Evolutionary conservation across 2,329 filamentous ascomycete genomes (phyloP).

Genomic region (Arthroderma sp.): DNA sequence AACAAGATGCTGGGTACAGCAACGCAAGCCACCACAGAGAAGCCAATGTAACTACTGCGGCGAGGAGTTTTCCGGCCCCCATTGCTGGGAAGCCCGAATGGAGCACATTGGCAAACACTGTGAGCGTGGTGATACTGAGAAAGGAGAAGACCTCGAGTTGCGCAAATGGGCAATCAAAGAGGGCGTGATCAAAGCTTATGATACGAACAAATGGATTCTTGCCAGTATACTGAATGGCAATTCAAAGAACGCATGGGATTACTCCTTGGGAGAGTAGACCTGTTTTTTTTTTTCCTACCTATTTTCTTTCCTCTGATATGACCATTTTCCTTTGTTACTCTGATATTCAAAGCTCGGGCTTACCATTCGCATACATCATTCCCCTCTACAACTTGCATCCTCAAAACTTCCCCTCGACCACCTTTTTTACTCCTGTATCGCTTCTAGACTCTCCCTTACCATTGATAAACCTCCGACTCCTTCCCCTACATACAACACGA

Average conservation of each 20-base stretch:
- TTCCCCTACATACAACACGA: no score
- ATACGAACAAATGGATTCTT: conserved; percentile 12
- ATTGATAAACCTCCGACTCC: no score
- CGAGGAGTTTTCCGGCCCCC: conserved; percentile 44
- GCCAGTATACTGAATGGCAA: conserved; percentile 4
- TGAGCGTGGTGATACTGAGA: conserved; percentile 41
- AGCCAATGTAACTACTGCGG: conserved; percentile 52
- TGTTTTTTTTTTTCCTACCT: background rate
- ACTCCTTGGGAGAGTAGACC: background rate
- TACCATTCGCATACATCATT: no score
- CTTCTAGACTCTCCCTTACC: no score
- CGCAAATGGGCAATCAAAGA: conserved; percentile 27
- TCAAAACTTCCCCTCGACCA: no score
- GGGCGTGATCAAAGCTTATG: conserved; percentile 17
- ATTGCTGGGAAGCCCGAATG: conserved; percentile 68
- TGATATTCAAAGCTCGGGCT: background rate
- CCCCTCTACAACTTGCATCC: no score
- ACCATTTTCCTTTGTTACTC: background rate
- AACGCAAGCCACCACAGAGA: conserved; percentile 47
- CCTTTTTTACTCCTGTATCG: no score
- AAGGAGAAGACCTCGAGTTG: conserved; percentile 29
- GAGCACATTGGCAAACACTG: conserved; percentile 78
- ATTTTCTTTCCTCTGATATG: background rate
- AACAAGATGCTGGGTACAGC: conserved; percentile 43
- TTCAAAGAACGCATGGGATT: background rate